These are phyloP conservation scores for Starmerella lactis-condensi DNA, from an alignment of 805 yeast genomes.

Conservation along the genomic window DNA sequence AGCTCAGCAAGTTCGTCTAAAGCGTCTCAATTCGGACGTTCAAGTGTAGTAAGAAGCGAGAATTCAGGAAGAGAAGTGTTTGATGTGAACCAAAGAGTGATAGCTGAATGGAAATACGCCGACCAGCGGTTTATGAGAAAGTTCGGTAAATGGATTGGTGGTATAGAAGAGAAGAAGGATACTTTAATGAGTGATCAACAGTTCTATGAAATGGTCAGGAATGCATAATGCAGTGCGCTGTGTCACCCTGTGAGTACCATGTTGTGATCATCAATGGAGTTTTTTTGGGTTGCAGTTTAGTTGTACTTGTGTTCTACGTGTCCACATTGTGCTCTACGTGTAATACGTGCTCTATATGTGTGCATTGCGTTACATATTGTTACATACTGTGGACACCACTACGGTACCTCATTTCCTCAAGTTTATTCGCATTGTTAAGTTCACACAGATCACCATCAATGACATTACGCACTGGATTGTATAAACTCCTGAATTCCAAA, in stretches of 20 bases:
- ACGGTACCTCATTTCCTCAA: too few species aligned
- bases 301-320: too few species aligned
- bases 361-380: too few species aligned
- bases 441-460: slow-evolving; percentile 85
- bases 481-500: slow-evolving; percentile 51
- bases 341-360: too few species aligned
- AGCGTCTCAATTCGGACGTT: slow-evolving; percentile 6
- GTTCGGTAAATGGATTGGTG: slow-evolving; percentile 19
- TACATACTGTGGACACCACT: too few species aligned
- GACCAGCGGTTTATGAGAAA: slow-evolving; percentile 18
- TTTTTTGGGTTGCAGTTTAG: too few species aligned
- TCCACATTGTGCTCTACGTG: too few species aligned
- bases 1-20: slow-evolving; percentile 8
- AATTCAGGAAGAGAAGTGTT: slow-evolving; percentile 14
- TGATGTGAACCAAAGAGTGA: slow-evolving; percentile 9
- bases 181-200: slow-evolving; percentile 11
- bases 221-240: too few species aligned
- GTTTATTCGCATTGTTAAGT: too few species aligned
- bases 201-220: slow-evolving; percentile 17
- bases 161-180: slow-evolving; percentile 13
- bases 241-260: too few species aligned
- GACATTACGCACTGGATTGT: slow-evolving; percentile 56
- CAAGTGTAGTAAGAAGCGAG: slow-evolving; percentile 14
- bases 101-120: slow-evolving; percentile 15
- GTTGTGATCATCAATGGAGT: too few species aligned